Conservation (phyloP, 352 stramenopile species). For the Phytophthora pseudosyringae region DNA sequence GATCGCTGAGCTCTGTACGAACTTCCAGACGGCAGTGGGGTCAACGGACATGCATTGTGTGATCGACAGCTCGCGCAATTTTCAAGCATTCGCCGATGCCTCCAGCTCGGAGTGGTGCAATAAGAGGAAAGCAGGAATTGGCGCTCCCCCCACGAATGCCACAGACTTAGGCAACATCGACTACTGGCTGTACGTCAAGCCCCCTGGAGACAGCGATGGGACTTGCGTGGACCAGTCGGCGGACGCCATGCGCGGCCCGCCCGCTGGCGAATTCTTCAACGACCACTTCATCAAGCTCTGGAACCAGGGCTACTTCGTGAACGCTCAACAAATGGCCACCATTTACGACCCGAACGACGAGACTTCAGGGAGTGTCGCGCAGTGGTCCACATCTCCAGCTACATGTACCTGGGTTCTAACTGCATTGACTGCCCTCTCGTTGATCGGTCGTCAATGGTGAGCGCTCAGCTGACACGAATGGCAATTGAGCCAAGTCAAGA, state of each 20-base stretch:
- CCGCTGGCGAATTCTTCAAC: constrained; percentile 65
- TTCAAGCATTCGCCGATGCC: constrained; percentile 43
- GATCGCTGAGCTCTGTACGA: constrained; percentile 52
- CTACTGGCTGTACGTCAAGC: constrained; percentile 79
- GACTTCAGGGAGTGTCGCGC: constrained; percentile 8
- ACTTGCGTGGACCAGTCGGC: constrained; percentile 47
- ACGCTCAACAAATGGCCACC: constrained; percentile 32
- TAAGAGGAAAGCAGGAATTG: constrained; percentile 59
- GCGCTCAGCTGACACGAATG: background rate
- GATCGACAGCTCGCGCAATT: constrained; percentile 75
- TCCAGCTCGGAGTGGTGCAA: constrained; percentile 73
- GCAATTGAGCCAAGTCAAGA: background rate
- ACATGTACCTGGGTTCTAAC: constrained; percentile 5
- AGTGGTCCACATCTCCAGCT: background rate
- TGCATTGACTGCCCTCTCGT: background rate
- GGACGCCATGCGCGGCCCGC: constrained; percentile 58
- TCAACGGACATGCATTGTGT: constrained; percentile 56
- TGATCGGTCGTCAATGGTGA: constrained; percentile 1
- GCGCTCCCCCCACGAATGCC: constrained; percentile 52
- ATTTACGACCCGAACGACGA: constrained; percentile 38
- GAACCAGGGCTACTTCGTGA: constrained; percentile 63
- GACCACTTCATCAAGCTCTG: constrained; percentile 72
- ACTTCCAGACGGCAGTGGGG: constrained; percentile 57
- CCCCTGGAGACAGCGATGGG: constrained; percentile 68
- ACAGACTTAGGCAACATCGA: constrained; percentile 61